Evolutionary conservation across 345 rosid genomes (phyloP).

Genomic region (Fremontodendron californicum): DNA sequence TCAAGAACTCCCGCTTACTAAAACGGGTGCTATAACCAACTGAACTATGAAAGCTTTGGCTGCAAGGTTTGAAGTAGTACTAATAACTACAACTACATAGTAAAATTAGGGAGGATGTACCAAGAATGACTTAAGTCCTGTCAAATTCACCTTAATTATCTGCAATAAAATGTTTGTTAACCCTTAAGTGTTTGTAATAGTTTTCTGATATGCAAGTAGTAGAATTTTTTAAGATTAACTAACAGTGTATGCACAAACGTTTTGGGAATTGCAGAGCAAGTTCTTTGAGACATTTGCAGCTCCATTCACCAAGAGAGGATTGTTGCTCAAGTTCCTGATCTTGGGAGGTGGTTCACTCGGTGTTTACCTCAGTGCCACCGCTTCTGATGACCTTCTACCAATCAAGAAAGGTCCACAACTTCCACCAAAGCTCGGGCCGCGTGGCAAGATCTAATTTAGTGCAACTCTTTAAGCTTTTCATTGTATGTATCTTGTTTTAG

Average conservation of each 20-base stretch:
- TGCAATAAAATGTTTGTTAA: no score
- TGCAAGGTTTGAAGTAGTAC: no score
- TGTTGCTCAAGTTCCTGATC: slow-evolving; percentile 86
- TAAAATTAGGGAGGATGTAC: no score
- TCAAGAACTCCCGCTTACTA: no score
- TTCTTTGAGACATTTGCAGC: slow-evolving; percentile 92
- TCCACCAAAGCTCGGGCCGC: slow-evolving; percentile 84
- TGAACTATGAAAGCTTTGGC: no score
- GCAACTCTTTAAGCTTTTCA: background rate
- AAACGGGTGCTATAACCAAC: no score
- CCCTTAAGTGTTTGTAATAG: background rate
- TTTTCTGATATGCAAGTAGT: background rate
- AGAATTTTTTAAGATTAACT: no score
- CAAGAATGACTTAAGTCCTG: no score
- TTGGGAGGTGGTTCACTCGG: slow-evolving; percentile 79
- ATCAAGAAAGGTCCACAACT: slow-evolving; percentile 95
- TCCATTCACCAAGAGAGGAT: slow-evolving; percentile 94
- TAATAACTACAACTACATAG: no score
- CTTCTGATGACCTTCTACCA: slow-evolving; percentile 70
- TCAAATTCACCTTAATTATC: no score
- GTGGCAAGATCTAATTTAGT: slow-evolving; percentile 68
- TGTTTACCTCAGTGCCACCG: slow-evolving; percentile 64
- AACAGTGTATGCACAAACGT: background rate
- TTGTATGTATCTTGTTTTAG: slow-evolving; percentile 27
- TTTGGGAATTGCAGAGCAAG: slow-evolving; percentile 75